Base-by-base conservation (phyloP, 129 eudicot species). In the Lonicera japonica region DNA sequence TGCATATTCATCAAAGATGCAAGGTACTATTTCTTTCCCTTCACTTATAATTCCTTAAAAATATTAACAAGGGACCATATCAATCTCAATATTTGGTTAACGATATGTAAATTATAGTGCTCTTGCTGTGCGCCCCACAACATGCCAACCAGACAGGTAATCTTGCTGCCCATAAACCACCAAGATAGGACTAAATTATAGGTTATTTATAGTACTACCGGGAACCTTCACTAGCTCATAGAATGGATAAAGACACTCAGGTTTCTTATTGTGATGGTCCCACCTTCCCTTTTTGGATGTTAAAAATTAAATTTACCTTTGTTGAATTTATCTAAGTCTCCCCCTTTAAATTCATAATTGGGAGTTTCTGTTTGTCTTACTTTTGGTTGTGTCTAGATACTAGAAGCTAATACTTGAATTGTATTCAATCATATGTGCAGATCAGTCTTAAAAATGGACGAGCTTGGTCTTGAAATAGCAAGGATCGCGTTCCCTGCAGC, bases 401-500 rank as follows among this genome's bases (percentile, higher is more conserved):
- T n/a, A n/a, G n/a, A n/a, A n/a, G n/a, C n/a, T n/a, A 61, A 21
- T 45, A 16, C 10, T 45, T 25, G 51, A 1, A 13, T 16, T 16
- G 5, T 59, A 1, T 21, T 25, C 11, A 55, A n/a, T 53, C 12
- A 11, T 51, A 25, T 70, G 65, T 21, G 48, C 84, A 89, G 95
- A 69, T 60, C 45, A 21, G 84, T 83, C 2, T 66, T 85, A 17
- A 82, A 63, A 66, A 21, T 73, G 79, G 91, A 89, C 16, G 87
- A 83, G 51, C 86, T 90, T 46, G 97, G 97, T 5, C 20, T 53
- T 19, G 97, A 90, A 71, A 90, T 90, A 76, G 70, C 77, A 39
- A 72, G 70, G 25, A 83, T 90, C 13, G 97, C 95, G 21, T 68
- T 86, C 21, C 95, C 97, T 13, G 92, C 95, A 34, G 95, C 97